Evolutionary conservation across 495 filamentous ascomycete species (phyloP), one percentile per base, ranked within the genome.

Genomic region (Podospora tetraspora): DNA sequence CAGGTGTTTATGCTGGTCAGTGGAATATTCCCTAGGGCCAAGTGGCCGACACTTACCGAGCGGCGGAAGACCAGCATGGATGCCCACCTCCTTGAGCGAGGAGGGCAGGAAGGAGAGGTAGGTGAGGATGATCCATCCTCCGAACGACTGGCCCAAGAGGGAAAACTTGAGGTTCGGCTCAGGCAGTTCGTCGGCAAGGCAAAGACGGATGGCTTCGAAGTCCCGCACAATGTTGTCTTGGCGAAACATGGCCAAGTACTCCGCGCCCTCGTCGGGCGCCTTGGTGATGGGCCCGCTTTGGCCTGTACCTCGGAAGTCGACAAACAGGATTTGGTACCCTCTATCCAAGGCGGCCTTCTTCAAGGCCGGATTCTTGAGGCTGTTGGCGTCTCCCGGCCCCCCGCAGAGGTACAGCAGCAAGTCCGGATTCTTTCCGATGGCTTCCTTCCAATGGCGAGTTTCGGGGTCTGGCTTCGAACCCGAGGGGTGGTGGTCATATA

Each of bases 161-260:
- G 77, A 81, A 90, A 91, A 97, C 80, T 91, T 91, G 70, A 88
- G 83, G 72, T 91, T n/a, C 25, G 11, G 58, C 13, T 16, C 29
- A n/a, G 24, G 12, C 34, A 43, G 4, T 19, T 57, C 24, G 30
- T 23, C 5, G 0, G 87, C 91, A 66, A 97, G 79, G 30, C 80
- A 86, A 52, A 87, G 80, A 3, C 94, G 85, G 12, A 97, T 85
- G 5, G 93, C 92, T 71, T 97, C 94, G 68, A 92, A 92, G 70
- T 97, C 94, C 61, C 85, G 86, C 19, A 95, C 92, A 59, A 93
- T 93, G 66, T 84, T 92, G 75, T 97, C 94, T 10, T 94, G 94
- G 23, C 92, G 84, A 78, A 96, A 96, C 29, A 86, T 78, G 75
- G 91, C 90, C 43, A 97, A 78, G 68, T 94, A 94, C 52, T 86